phyloP scores from a whole-genome alignment of 305 asterid species.

The Fraxinus paxiana region DNA sequence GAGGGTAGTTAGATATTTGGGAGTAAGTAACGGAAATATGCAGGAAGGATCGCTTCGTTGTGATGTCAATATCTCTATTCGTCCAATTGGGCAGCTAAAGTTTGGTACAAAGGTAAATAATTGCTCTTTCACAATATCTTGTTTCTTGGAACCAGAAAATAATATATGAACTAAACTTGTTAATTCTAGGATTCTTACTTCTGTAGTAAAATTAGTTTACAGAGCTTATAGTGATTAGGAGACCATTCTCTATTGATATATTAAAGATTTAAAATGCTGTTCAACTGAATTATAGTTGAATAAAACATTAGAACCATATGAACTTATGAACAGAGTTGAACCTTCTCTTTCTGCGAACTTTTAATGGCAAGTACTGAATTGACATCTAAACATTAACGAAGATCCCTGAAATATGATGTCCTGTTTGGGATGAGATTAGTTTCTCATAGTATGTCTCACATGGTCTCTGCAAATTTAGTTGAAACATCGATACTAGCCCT shows the following conservation, averaged over 20 bases:
- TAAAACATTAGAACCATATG: neutral
- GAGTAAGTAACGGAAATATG: slow-evolving; percentile 94
- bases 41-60: slow-evolving; percentile 99
- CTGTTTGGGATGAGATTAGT: neutral
- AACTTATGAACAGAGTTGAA: neutral
- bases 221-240: neutral
- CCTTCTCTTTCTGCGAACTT: neutral
- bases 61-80: slow-evolving; percentile 92
- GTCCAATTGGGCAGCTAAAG: slow-evolving; percentile 76
- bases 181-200: neutral
- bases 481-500: neutral
- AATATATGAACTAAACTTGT: slow-evolving; percentile 1
- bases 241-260: neutral
- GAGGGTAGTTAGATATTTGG: slow-evolving; percentile 92
- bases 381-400: neutral
- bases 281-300: neutral
- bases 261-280: neutral
- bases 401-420: neutral
- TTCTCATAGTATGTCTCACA: neutral
- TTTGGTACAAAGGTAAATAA: slow-evolving; percentile 86
- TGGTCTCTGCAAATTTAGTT: neutral
- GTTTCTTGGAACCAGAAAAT: slow-evolving; percentile 9
- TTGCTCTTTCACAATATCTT: slow-evolving; percentile 18
- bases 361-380: neutral
- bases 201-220: neutral